These are phyloP conservation scores for Diaporthe velutina DNA, from an alignment of 2,329 filamentous ascomycete genomes.

Conservation along the genomic window DNA sequence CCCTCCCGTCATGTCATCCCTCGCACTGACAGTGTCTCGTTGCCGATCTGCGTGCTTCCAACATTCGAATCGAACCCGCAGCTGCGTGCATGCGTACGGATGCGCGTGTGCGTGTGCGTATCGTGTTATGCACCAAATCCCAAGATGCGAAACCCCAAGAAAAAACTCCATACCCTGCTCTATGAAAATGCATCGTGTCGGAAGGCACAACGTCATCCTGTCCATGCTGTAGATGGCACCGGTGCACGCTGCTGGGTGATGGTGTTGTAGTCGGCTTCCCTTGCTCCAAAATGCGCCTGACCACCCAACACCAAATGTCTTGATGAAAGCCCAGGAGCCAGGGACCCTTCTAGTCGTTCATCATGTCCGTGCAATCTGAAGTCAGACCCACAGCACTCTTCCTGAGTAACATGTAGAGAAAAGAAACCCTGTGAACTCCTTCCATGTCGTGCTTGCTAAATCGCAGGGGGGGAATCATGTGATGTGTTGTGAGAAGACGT, in stretches of 20 bases:
- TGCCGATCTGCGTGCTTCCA: constrained; percentile 8
- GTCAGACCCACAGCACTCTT: constrained; percentile 24
- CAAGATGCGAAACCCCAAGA: constrained; percentile 33
- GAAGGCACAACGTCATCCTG: constrained; percentile 10
- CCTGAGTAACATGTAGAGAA: constrained; percentile 26
- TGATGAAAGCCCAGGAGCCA: constrained; percentile 26
- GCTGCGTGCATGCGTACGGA: constrained; percentile 4
- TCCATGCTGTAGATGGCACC: constrained; percentile 16
- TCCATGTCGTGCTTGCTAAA: constrained; percentile 33
- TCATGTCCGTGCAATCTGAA: constrained; percentile 33
- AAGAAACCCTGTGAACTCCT: constrained; percentile 37
- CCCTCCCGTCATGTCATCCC: constrained; percentile 17
- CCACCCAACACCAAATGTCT: constrained; percentile 29
- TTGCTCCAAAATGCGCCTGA: constrained; percentile 36
- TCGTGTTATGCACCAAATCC: constrained; percentile 31
- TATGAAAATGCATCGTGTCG: constrained; percentile 38
- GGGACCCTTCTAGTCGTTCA: constrained; percentile 30
- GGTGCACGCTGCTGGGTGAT: constrained; percentile 14
- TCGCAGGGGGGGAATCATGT: constrained; percentile 36
- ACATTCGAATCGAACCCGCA: constrained; percentile 20
- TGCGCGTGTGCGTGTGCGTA: background rate
- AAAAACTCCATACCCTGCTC: constrained; percentile 38
- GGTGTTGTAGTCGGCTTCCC: constrained; percentile 17
- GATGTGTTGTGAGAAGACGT: constrained; percentile 17
- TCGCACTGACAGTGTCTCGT: constrained; percentile 7